Conservation (phyloP, 805 yeast species). For the Wickerhamiella sorbophila region DNA sequence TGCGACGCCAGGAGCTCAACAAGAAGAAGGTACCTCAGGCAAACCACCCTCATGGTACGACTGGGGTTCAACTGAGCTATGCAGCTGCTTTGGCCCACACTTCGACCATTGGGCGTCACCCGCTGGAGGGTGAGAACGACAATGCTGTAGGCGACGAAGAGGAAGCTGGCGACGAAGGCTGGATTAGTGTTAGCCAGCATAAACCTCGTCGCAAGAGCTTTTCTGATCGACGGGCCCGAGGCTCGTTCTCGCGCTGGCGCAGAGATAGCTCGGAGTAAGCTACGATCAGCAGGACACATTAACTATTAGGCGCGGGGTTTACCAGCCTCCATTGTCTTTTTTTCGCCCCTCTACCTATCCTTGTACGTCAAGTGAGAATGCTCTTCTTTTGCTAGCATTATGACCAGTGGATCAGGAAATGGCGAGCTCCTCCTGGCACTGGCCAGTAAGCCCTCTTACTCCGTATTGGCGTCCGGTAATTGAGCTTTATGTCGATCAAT, state of each 20-base stretch:
- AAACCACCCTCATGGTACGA: conserved; percentile 9
- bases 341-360: too few relatives aligned
- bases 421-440: too few relatives aligned
- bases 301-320: too few relatives aligned
- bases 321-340: too few relatives aligned
- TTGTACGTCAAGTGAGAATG: too few relatives aligned
- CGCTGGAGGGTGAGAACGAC: conserved; percentile 6
- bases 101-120: conserved; percentile 11
- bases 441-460: too few relatives aligned
- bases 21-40: conserved; percentile 7
- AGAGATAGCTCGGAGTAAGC: neutral
- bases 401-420: too few relatives aligned
- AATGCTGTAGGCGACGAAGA: conserved; percentile 10
- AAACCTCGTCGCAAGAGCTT: conserved; percentile 11
- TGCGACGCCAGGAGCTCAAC: conserved; percentile 12
- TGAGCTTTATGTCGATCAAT: too few relatives aligned
- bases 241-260: conserved; percentile 15
- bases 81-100: conserved; percentile 20
- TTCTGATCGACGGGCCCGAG: conserved; percentile 6
- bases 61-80: conserved; percentile 14
- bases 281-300: too few relatives aligned
- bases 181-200: conserved; percentile 16
- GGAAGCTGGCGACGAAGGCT: conserved; percentile 17
- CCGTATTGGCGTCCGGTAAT: too few relatives aligned
- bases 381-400: too few relatives aligned